Conservation (phyloP, 768 basidiomycete genomes). For the Mycena vitilis region DNA sequence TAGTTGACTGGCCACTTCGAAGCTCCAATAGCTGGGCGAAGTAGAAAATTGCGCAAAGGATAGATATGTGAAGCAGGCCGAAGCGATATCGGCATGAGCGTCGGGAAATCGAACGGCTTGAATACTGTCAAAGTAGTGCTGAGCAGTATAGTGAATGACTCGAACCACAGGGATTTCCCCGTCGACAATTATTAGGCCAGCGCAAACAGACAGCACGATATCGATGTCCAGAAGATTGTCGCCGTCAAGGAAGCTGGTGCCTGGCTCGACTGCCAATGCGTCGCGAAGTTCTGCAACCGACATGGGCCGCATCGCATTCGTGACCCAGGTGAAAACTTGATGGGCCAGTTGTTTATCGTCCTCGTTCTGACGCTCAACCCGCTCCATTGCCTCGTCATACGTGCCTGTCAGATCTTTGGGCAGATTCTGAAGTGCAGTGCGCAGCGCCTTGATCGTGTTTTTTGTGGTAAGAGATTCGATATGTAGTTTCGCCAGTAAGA, state of each 20-base stretch:
- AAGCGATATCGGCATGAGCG: background rate
- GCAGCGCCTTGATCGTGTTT: background rate
- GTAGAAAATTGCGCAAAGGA: background rate
- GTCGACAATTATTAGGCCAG: background rate
- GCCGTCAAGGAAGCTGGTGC: background rate
- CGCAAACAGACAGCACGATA: background rate
- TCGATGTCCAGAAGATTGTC: background rate
- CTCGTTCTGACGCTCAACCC: background rate
- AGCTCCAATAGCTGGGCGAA: background rate
- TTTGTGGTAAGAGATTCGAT: background rate
- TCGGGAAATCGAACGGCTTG: background rate
- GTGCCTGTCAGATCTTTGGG: background rate
- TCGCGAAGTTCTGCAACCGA: slow-evolving; percentile 3
- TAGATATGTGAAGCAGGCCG: background rate
- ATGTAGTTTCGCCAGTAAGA: slow-evolving; percentile 17
- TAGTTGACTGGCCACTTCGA: background rate
- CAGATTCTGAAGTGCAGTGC: background rate
- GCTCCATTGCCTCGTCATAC: slow-evolving; percentile 6
- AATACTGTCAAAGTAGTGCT: background rate
- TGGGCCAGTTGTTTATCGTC: background rate
- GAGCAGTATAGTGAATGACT: slow-evolving; percentile 10
- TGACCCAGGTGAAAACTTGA: background rate
- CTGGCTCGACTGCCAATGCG: background rate
- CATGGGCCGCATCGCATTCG: background rate
- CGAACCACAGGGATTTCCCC: background rate